Base-by-base conservation (phyloP, 306 rosid species). In the Abrus pulchellus region DNA sequence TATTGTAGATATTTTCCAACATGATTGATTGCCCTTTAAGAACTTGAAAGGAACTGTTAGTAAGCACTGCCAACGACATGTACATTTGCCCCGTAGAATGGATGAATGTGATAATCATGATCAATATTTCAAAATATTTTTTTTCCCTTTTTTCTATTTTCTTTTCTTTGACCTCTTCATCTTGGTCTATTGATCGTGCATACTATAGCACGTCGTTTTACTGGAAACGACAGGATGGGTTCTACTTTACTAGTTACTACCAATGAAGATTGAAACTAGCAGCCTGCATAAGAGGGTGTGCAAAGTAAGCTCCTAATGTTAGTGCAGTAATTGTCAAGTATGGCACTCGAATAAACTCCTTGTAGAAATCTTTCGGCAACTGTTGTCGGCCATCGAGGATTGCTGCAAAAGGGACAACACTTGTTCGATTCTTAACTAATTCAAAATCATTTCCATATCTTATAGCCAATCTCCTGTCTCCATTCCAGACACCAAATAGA, bases 401-500 rank as follows among this genome's bases (percentile, higher is more conserved):
- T 62, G 99, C 99, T 29, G 98, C 98, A 34, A 95, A 95, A 1
- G 99, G 99, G 48, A 95, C 29, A 60, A 91, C 34, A 55, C 98
- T 93, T 9, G 99, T 95, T 87, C 92, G 85, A 29, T 70, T 75
- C 84, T 89, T 95, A 41, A 95, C 91, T 0, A 45, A 76, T 62
- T 93, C 93, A 69, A 92, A 95, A 62, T 77, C 83, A n/a, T 89
- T 73, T 4, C 99, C 98, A 3, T 87, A 89, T 81, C 89, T 86
- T 54, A 45, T 53, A 2, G 93, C 90, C 8, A 93, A 80, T 68
- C 95, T 83, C 83, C 94, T 87, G 79, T 95, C 99, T 43, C 99
- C 99, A 56, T 95, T 95, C 99, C 99, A 94, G 48, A 86, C 97
- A 68, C 98, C 98, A 38, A 92, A 95, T 30, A 95, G 82, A 86